Evolutionary conservation across 139 green algal species (phyloP), one percentile per base, ranked within the genome.

Genomic region (Chlorella sp.): DNA sequence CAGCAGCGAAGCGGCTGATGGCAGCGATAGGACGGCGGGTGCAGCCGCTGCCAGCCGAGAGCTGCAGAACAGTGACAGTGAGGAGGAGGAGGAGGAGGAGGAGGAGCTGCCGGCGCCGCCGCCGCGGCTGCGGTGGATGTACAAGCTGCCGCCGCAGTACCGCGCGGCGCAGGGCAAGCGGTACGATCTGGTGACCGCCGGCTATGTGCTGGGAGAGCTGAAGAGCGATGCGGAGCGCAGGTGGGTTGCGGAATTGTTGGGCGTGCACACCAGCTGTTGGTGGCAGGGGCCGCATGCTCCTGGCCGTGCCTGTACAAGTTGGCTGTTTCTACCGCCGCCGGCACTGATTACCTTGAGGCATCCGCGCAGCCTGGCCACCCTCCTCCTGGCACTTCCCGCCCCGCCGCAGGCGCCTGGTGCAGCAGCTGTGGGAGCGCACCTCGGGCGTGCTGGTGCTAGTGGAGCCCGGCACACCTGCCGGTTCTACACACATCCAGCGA

Each of bases 401-500:
- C n/a, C n/a, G 44, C 36, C 25, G 78, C 78, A 74, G 71, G 47
- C 55, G 79, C 0, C 26, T 85, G 21, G 78, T 94, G 32, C 38
- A 69, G 3, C 60, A 82, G 16, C 74, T 94, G 72, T 94, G 90
- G 89, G 51, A 81, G 36, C 69, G 84, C 57, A 89, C 85, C 44
- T 81, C 67, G 5, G 92, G 86, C 36, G n/a, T 92, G 74, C 83
- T 98, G 39, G 85, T 97, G 28, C 85, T 98, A 38, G 74, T 97
- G 4, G 95, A 98, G 89, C 94, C 94, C 3, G 95, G 95, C 56
- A 98, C 94, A 0, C 95, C 92, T 2, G 39, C 85, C 11, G 95
- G 95, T 7, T 91, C 82, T 0, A 78, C 84, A 0, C 83, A 87
- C 80, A 89, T 98, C 30, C 68, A 80, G 30, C 78, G 91, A 41